Base-by-base conservation (phyloP, 164 flowering plant species). In the Stephania yunnanensis region DNA sequence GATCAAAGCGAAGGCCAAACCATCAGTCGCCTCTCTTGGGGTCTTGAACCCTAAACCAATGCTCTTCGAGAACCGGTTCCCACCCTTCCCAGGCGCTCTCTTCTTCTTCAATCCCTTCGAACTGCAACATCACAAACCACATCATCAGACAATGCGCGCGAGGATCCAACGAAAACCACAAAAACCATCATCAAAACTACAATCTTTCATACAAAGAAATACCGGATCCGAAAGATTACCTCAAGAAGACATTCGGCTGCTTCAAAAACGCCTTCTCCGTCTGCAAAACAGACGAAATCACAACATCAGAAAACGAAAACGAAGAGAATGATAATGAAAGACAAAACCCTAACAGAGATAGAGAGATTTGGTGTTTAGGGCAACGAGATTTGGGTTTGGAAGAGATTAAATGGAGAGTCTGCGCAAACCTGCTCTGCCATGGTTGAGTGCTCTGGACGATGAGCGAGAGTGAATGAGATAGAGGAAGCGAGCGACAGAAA, bases 211-310 rank as follows among this genome's bases (percentile, higher is more conserved):
- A 74, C 29, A 36, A 36, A 22, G 20, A 17, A n/a, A 58, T 10
- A 50, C 15, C 20, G 19, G 65, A 58, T 17, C n/a, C 7, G 20
- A 6, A 61, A 29, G 20, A 72, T 50, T 36, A 75, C 77, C 77
- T 2, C 22, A 69, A n/a, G 36, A 68, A 68, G 22, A 75, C 77
- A 65, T 75, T 68, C n/a, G 77, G 77, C 61, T 75, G 77, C 77
- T 75, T 75, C 53, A 75, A 42, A 53, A 75, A 75, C 12, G 77
- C 77, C 67, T 75, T 75, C 72, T 75, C 77, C 66, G 77, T 75
- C 77, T 75, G 63, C 20, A 68, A 3, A 9, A 46, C 12, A 12
- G 64, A 9, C 42, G 44, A 64, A 63, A 44, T 20, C n/a, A 42
- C 44, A 73, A 61, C 10, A 73, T 50, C 19, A 29, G 42, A 67